phyloP scores from a whole-genome alignment of 257 asterid genomes.

The Lycium barbarum region DNA sequence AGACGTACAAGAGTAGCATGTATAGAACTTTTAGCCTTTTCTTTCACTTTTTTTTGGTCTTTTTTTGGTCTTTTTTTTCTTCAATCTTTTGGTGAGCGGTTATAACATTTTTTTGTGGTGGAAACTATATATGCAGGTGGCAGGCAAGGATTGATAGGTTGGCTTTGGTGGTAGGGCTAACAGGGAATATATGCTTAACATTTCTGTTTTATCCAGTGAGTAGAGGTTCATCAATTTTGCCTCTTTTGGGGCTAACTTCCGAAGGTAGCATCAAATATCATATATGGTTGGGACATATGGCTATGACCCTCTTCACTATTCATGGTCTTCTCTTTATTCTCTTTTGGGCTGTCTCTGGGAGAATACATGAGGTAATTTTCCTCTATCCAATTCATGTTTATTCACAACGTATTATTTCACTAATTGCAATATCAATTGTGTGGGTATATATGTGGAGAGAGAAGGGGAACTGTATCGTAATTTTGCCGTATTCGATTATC shows the following conservation, averaged over 20 bases:
- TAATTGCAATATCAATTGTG: background rate
- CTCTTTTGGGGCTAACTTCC: slow-evolving; percentile 79
- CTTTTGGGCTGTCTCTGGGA: slow-evolving; percentile 78
- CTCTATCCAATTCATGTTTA: background rate
- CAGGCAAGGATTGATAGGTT: slow-evolving; percentile 85
- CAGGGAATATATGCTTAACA: slow-evolving; percentile 82
- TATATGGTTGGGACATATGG: slow-evolving; percentile 80
- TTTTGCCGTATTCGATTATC: background rate
- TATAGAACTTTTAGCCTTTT: background rate
- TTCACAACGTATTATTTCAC: background rate
- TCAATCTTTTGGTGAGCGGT: background rate
- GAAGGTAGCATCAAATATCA: slow-evolving; percentile 86
- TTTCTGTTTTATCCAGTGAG: slow-evolving; percentile 90
- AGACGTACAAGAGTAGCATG: background rate
- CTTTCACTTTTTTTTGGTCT: background rate
- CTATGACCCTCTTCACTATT: slow-evolving; percentile 73
- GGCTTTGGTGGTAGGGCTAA: slow-evolving; percentile 74
- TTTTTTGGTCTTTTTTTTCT: background rate
- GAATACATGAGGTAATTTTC: slow-evolving; percentile 69
- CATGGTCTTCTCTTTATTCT: slow-evolving; percentile 73
- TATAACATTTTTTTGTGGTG: background rate
- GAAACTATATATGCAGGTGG: slow-evolving; percentile 59
- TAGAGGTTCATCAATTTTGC: slow-evolving; percentile 81
- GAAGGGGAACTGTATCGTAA: background rate
- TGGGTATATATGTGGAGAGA: background rate